Evolutionary conservation across 2,329 filamentous ascomycete species (phyloP).

Genomic region (Pleurostoma richardsiae): DNA sequence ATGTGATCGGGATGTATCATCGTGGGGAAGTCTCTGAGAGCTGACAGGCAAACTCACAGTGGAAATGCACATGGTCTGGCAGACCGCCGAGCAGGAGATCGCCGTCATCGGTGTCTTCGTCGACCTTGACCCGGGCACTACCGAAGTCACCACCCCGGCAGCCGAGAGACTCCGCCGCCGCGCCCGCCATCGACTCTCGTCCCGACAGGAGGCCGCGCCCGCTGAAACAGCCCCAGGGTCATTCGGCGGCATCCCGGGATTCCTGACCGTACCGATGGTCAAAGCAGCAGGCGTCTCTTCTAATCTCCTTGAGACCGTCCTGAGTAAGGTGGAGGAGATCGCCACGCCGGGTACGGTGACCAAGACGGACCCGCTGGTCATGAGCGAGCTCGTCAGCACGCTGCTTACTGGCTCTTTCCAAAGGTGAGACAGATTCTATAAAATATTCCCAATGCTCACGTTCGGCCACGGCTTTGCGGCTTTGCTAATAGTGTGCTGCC

Average conservation of each 20-base stretch:
- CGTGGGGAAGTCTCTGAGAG: slow-evolving; percentile 2
- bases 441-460: neutral
- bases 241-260: slow-evolving; percentile 1
- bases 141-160: slow-evolving; percentile 7
- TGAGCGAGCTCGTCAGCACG: slow-evolving; percentile 34
- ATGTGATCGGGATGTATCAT: slow-evolving; percentile 8
- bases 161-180: slow-evolving; percentile 3
- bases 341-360: slow-evolving; percentile 33
- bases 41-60: slow-evolving; percentile 20
- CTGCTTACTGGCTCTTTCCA: slow-evolving; percentile 32
- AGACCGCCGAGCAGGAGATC: slow-evolving; percentile 31
- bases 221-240: neutral
- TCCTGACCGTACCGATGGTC: slow-evolving; percentile 13
- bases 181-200: neutral
- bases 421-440: slow-evolving; percentile 14
- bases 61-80: slow-evolving; percentile 58
- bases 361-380: slow-evolving; percentile 33
- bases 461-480: neutral
- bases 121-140: slow-evolving; percentile 25
- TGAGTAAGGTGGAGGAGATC: slow-evolving; percentile 34
- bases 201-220: slow-evolving; percentile 4
- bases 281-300: slow-evolving; percentile 26
- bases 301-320: slow-evolving; percentile 39
- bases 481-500: neutral
- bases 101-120: slow-evolving; percentile 40